Evolutionary conservation across 306 rosid genomes (phyloP), one percentile per base, ranked within the genome.

Genomic region (Trifolium repens): DNA sequence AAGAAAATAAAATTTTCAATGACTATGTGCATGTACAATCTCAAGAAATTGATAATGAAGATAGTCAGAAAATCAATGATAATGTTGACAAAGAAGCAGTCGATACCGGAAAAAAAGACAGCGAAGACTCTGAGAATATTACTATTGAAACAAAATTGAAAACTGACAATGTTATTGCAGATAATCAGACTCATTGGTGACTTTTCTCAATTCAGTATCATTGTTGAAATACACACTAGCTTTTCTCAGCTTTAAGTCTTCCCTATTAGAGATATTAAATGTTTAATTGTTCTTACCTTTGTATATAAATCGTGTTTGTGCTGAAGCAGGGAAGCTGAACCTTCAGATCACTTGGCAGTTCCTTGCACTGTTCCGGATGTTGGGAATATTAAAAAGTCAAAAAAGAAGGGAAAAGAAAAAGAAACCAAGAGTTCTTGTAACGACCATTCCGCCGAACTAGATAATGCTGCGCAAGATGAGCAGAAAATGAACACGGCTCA

Each of bases 31-130:
- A 76, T 75, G 82, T 61, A 66, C 80, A 79, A 65, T 79, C 67
- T 37, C 62, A 39, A 42, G 81, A 81, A 66, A 68, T 59, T 52
- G 90, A 84, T 47, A 77, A 85, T 30, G 89, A 89, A 34, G 88
- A 83, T 62, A 39, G 19, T 35, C n/a, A 67, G 78, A 79, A 85
- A 77, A 59, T 66, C 49, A 75, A 83, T 79, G 89, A 52, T 46
- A 80, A 60, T 19, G 75, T 13, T 43, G 81, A 46, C 30, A 54
- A 43, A 61, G 85, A 70, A 80, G 69, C 72, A 30, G 70, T n/a
- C 81, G 86, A 70, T 78, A 82, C 61, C 55, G 42, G 80, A 74
- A 70, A 76, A 58, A 77, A 77, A 75, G 80, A 74, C 44, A 76
- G 59, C n/a, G 84, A 82, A 43, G 81, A 78, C 58, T 76, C 60